Conservation (phyloP, 805 yeast genomes). For the Tetrapisispora namnaoensis region DNA sequence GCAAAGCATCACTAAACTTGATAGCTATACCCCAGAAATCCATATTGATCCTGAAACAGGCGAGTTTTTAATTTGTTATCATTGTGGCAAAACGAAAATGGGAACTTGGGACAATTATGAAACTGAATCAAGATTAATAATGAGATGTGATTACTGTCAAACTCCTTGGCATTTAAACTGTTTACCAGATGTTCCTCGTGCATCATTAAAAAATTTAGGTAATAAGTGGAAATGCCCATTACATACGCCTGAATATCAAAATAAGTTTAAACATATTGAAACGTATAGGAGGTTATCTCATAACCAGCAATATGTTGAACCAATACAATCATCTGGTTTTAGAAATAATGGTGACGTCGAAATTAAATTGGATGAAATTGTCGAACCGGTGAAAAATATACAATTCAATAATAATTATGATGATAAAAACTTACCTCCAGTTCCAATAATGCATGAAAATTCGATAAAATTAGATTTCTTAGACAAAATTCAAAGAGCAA, state of each 20-base stretch:
- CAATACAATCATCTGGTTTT: conserved; percentile 42
- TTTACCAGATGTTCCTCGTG: conserved; percentile 56
- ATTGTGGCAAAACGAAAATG: conserved; percentile 65
- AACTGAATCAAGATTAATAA: conserved; percentile 40
- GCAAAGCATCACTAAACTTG: conserved; percentile 25
- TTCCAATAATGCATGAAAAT: conserved; percentile 18
- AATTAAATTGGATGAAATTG: conserved; percentile 37
- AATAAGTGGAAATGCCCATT: conserved; percentile 88
- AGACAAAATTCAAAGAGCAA: conserved; percentile 22
- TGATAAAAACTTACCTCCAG: conserved; percentile 12
- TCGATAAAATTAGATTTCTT: conserved; percentile 22
- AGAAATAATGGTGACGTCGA: conserved; percentile 51
- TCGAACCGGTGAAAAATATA: conserved; percentile 15
- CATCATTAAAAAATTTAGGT: conserved; percentile 63
- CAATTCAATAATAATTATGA: conserved; percentile 14
- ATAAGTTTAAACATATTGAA: conserved; percentile 8
- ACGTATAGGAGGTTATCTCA: conserved; percentile 38
- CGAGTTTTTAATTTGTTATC: conserved; percentile 59
- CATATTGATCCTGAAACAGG: conserved; percentile 54
- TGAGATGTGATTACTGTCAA: conserved; percentile 76
- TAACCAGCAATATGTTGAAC: conserved; percentile 45
- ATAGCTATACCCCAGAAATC: conserved; percentile 43
- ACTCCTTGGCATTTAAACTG: conserved; percentile 88
- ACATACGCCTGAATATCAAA: conserved; percentile 36
- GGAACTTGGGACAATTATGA: conserved; percentile 33